Evolutionary conservation across 2,329 filamentous ascomycete genomes (phyloP).

Genomic region (Didymella sp.): DNA sequence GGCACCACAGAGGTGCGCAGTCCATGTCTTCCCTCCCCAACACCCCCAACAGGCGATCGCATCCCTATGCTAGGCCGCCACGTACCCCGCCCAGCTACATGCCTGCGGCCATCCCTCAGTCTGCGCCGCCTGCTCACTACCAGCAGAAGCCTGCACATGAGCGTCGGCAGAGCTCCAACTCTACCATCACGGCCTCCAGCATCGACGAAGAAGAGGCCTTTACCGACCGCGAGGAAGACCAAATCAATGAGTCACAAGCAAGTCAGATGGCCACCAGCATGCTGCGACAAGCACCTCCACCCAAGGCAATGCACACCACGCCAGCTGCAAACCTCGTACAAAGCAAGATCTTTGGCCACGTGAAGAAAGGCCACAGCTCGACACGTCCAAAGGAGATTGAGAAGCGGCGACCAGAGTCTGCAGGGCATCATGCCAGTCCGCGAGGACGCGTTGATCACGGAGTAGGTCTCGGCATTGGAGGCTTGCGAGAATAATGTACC

Average conservation of each 20-base stretch:
- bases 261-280: conserved; percentile 79
- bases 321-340: conserved; percentile 55
- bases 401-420: conserved; percentile 40
- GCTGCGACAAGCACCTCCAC: conserved; percentile 65
- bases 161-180: conserved; percentile 74
- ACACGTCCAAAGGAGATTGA: conserved; percentile 41
- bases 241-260: conserved; percentile 75
- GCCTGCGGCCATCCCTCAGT: conserved; percentile 45
- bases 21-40: conserved; percentile 84
- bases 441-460: conserved; percentile 57
- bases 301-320: conserved; percentile 43
- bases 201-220: conserved; percentile 53
- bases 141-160: conserved; percentile 37
- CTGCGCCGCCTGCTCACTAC: conserved; percentile 52
- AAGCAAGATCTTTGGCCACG: conserved; percentile 67
- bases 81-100: conserved; percentile 51
- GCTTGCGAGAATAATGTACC: conserved; percentile 40
- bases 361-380: conserved; percentile 61
- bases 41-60: conserved; percentile 69
- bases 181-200: conserved; percentile 53
- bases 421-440: conserved; percentile 39
- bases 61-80: conserved; percentile 64
- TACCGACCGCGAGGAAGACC: conserved; percentile 71
- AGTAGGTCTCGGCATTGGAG: conserved; percentile 65
- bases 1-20: conserved; percentile 77